Conservation (phyloP, 805 yeast species). For the Jamesozyma hellenica region DNA sequence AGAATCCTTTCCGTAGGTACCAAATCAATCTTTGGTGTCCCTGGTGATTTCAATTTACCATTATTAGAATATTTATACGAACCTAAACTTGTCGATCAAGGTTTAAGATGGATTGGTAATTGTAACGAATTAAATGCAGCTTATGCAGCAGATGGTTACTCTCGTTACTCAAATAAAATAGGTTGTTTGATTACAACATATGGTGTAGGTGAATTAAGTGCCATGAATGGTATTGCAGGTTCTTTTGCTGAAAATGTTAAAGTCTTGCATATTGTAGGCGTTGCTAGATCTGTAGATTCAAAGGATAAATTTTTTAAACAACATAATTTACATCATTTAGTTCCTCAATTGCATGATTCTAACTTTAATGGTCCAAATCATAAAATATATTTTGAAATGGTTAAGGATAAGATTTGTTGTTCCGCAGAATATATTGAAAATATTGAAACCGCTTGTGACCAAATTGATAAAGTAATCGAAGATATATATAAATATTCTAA, state of each 20-base stretch:
- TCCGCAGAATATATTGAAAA: constrained; percentile 41
- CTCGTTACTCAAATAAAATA: constrained; percentile 51
- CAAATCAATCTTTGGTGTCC: constrained; percentile 61
- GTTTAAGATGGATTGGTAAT: constrained; percentile 64
- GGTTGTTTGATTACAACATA: constrained; percentile 59
- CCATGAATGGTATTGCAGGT: constrained; percentile 74
- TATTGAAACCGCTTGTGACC: constrained; percentile 35
- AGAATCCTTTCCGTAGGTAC: constrained; percentile 47
- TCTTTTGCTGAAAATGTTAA: constrained; percentile 76
- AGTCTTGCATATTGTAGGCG: constrained; percentile 73
- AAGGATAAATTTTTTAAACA: constrained; percentile 9
- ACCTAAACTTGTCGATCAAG: constrained; percentile 11
- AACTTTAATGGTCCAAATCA: constrained; percentile 50
- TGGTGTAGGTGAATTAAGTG: constrained; percentile 87
- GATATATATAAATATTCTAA: constrained; percentile 47
- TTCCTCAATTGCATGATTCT: constrained; percentile 38
- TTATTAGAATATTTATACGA: constrained; percentile 60
- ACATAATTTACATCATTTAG: constrained; percentile 47
- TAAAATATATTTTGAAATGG: constrained; percentile 54
- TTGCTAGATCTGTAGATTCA: constrained; percentile 10
- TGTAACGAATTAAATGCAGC: constrained; percentile 88
- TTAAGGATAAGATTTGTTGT: constrained; percentile 45
- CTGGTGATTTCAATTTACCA: constrained; percentile 65
- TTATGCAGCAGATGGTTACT: constrained; percentile 85
- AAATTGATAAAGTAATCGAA: constrained; percentile 59